A percentile compares a stretch with the other conserved stretches of the same genome.
Conservation (phyloP, 768 basidiomycete genomes). For the button mushroom (Agaricus bisporus) region DNA sequence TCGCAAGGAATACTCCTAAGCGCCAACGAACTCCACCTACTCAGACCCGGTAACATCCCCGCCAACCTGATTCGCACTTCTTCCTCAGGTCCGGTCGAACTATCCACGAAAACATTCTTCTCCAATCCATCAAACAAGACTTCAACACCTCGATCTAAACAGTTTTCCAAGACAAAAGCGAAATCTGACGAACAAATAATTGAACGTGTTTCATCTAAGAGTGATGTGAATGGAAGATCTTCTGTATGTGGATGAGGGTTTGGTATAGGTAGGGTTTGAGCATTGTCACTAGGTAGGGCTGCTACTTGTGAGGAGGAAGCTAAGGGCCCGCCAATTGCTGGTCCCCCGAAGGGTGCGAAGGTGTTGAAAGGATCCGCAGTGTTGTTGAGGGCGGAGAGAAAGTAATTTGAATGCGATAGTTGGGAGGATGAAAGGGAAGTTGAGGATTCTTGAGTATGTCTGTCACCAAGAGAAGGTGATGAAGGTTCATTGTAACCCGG, state of each 20-base stretch:
- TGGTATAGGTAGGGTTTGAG: conserved; percentile 15
- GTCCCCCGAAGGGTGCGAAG: conserved; percentile 6
- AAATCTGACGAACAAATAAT: conserved; percentile 69
- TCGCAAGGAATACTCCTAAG: conserved; percentile 71
- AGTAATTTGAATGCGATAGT: conserved; percentile 25
- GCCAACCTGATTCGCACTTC: conserved; percentile 64
- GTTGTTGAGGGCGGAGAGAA: conserved; percentile 18
- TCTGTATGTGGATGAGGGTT: conserved; percentile 25
- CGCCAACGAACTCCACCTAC: conserved; percentile 69
- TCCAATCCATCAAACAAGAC: conserved; percentile 61
- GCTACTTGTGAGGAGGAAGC: neutral
- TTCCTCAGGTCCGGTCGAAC: conserved; percentile 19
- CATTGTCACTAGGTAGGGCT: neutral
- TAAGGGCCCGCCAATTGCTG: neutral
- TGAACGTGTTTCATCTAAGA: conserved; percentile 64
- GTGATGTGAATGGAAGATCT: conserved; percentile 47
- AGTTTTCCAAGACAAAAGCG: conserved; percentile 59
- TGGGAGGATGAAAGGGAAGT: conserved; percentile 22
- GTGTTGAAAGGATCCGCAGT: neutral
- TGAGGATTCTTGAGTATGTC: conserved; percentile 15
- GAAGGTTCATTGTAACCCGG: conserved; percentile 6
- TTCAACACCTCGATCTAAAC: conserved; percentile 63
- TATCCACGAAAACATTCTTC: conserved; percentile 49
- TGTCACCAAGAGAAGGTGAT: conserved; percentile 1
- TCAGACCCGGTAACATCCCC: conserved; percentile 72